Conservation (phyloP, 768 basidiomycete species). For the Glaciozyma martinii region DNA sequence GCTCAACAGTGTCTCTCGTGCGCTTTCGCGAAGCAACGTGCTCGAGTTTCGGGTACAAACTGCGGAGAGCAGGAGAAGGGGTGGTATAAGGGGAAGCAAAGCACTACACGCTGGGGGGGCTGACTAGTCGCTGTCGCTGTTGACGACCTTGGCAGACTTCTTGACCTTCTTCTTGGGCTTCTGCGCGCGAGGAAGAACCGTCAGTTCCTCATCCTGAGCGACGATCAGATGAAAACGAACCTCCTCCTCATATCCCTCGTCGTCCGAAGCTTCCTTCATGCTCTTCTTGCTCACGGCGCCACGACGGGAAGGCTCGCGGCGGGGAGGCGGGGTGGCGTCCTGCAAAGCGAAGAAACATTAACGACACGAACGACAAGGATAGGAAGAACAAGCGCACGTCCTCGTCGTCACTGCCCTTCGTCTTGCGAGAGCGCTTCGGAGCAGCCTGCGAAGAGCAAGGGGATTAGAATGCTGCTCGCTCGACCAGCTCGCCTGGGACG, state of each 20-base stretch:
- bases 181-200: neutral
- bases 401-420: neutral
- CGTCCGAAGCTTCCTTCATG: conserved; percentile 1
- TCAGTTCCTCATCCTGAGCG: neutral
- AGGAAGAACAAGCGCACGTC: neutral
- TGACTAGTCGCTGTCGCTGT: neutral
- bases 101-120: neutral
- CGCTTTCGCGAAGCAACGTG: no score
- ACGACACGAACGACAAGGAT: neutral
- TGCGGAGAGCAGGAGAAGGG: neutral
- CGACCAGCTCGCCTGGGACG: neutral
- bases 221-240: neutral
- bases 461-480: neutral
- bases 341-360: neutral
- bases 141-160: conserved; percentile 2
- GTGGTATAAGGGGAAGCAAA: neutral
- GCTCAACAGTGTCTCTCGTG: no score
- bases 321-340: neutral
- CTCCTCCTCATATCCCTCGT: neutral
- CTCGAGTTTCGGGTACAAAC: no score
- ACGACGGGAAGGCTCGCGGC: neutral
- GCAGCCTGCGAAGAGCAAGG: neutral
- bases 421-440: neutral
- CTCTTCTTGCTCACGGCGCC: neutral
- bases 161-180: conserved; percentile 11